Base-by-base conservation (phyloP, 495 filamentous ascomycete species). In the Trypethelium eluteriae region DNA sequence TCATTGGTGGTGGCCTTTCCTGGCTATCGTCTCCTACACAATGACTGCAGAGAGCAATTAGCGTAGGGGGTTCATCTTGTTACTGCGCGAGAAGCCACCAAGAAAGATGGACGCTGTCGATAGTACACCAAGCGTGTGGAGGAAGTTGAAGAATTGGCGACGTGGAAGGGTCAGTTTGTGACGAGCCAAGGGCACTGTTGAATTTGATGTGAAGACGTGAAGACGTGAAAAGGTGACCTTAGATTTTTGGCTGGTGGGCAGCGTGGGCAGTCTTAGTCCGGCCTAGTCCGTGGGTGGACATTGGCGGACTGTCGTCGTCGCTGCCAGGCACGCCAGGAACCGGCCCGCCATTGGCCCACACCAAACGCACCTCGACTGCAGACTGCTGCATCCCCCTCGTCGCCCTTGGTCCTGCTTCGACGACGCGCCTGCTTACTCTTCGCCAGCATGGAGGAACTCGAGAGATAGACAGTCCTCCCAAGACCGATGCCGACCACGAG, bases 311-410 rank as follows among this genome's bases (percentile, higher is more conserved):
- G 36, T 18, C 53, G 53, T 7, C 25, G 7, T 36, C 6, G 32
- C 53, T 59, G 53, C 14, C 53, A 59, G 53, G 53, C 53, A 59
- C 53, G 53, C 53, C 53, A 59, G 53, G 53, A 59, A 59, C 53
- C 5, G 53, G 14, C 5, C n/a, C n/a, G 53, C 53, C 5, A 59
- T 59, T 59, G 53, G 53, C 32, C 53, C 6, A 36, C 7, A 18
- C 14, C n/a, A 36, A 34, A 59, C 53, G 53, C 53, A 59, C 53
- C 53, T 59, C 36, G 53, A 59, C 53, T 59, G 53, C 53, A 59
- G 11, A 10, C 53, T 59, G 5, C 53, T 59, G 53, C 53, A 59
- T 59, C 53, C 53, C 53, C 53, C 53, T 59, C 53, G 53, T 18
- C 53, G 25, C 32, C 53, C 53, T 59, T 18, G 11, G 53, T 6